A percentile compares a stretch with the other conserved stretches of the same genome.
phyloP scores from a whole-genome alignment of 2,329 filamentous ascomycete species.

The Fusarium temperatum region DNA sequence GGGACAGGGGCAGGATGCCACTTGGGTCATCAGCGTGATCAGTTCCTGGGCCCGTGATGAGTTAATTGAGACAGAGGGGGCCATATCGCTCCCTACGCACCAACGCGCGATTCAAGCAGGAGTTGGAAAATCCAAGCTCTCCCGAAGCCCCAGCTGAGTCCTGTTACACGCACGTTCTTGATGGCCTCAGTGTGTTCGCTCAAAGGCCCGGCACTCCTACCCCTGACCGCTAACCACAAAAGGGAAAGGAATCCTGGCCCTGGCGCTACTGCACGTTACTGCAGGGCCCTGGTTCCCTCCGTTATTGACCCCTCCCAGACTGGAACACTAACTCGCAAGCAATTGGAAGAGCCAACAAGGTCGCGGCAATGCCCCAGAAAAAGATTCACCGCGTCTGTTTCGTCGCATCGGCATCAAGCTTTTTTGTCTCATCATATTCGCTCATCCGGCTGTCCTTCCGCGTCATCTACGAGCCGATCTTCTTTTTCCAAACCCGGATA shows the following conservation, averaged over 20 bases:
- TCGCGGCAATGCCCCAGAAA: constrained; percentile 28
- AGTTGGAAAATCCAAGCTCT: background rate
- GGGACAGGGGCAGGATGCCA: constrained; percentile 13
- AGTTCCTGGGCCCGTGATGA: constrained; percentile 2
- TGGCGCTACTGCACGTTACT: constrained; percentile 22
- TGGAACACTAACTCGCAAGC: constrained; percentile 24
- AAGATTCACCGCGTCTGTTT: constrained; percentile 34
- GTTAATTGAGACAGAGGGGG: background rate
- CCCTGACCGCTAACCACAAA: constrained; percentile 25
- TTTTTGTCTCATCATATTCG: constrained; percentile 31
- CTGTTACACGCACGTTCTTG: constrained; percentile 21
- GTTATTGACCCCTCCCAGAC: constrained; percentile 25
- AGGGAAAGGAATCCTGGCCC: constrained; percentile 18
- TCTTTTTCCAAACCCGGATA: constrained; percentile 4
- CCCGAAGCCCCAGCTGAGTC: constrained; percentile 5
- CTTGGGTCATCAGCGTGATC: background rate
- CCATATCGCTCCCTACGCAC: background rate
- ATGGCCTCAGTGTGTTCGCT: constrained; percentile 2
- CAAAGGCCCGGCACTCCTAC: constrained; percentile 14
- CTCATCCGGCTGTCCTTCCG: constrained; percentile 21
- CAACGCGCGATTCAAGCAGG: constrained; percentile 1
- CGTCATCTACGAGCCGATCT: constrained; percentile 21
- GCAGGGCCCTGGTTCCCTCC: constrained; percentile 22
- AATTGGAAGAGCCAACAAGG: constrained; percentile 35
- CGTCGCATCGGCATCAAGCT: constrained; percentile 32